These are phyloP conservation scores for Glarea lozoyensis DNA, from an alignment of 495 filamentous ascomycete genomes.

Conservation along the genomic window DNA sequence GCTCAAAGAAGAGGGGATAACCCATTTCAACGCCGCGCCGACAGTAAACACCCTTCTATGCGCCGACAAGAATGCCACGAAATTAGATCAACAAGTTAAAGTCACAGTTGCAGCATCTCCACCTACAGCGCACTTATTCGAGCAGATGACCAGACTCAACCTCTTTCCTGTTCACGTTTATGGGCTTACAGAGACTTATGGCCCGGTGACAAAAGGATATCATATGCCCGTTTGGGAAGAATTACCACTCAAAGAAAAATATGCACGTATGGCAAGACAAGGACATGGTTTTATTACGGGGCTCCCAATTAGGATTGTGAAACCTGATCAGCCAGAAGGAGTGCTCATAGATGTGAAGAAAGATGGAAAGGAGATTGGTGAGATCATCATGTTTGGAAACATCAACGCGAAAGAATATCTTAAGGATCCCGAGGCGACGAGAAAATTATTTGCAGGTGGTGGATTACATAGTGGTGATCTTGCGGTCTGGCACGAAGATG, in stretches of 20 bases:
- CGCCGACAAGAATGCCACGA: constrained; percentile 58
- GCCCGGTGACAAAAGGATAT: constrained; percentile 92
- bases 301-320: constrained; percentile 74
- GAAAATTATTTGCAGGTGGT: constrained; percentile 81
- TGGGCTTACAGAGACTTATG: constrained; percentile 92
- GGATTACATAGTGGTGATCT: constrained; percentile 84
- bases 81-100: constrained; percentile 59
- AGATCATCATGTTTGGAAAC: constrained; percentile 86
- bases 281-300: constrained; percentile 83
- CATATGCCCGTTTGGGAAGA: constrained; percentile 72
- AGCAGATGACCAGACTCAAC: constrained; percentile 82
- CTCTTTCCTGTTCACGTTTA: constrained; percentile 91
- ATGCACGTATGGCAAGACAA: constrained; percentile 80
- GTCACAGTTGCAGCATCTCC: constrained; percentile 93
- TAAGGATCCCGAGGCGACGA: constrained; percentile 80
- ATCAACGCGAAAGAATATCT: constrained; percentile 90
- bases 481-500: constrained; percentile 86
- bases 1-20: constrained; percentile 74
- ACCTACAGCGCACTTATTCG: constrained; percentile 80
- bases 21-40: constrained; percentile 92
- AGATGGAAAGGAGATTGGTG: constrained; percentile 85
- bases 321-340: constrained; percentile 59
- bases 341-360: constrained; percentile 65
- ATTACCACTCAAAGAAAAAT: constrained; percentile 64
- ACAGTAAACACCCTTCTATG: constrained; percentile 95